Evolutionary conservation across 176 grass and related monocot species (phyloP).

Genomic region (Cenchrus purpureus): DNA sequence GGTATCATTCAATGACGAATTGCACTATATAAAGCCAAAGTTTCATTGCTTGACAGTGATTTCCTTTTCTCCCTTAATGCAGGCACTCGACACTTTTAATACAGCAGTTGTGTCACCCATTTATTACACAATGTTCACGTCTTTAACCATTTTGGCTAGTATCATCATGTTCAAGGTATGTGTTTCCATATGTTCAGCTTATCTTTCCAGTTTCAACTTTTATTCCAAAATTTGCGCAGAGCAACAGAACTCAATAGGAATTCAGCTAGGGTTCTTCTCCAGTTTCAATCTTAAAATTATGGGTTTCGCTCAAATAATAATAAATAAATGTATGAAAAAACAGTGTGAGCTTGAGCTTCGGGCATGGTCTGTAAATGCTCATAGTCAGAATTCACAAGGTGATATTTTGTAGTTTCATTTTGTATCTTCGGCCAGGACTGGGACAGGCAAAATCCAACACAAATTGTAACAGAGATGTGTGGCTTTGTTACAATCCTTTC

Average conservation of each 20-base stretch:
- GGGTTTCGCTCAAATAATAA: neutral
- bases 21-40: neutral
- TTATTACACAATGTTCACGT: constrained; percentile 84
- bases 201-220: neutral
- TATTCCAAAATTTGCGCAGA: neutral
- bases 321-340: neutral
- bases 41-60: neutral
- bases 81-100: constrained; percentile 80
- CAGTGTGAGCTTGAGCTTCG: too few relatives aligned
- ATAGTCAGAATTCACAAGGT: neutral
- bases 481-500: constrained; percentile 83
- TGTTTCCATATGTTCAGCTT: neutral
- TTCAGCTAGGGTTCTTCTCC: constrained; percentile 18
- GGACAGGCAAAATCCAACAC: constrained; percentile 81
- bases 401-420: neutral
- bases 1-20: neutral
- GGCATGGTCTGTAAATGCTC: neutral
- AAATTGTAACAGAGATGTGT: constrained; percentile 83
- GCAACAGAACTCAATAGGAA: neutral
- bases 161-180: constrained; percentile 90
- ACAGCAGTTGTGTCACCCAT: constrained; percentile 82
- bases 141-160: constrained; percentile 79
- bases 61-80: neutral
- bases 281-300: constrained; percentile 5
- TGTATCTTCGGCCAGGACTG: constrained; percentile 50